Percentiles rank a stretch among this genome's conserved stretches.
These are phyloP conservation scores for Phyllosticta citriasiana DNA, from an alignment of 2,329 filamentous ascomycete genomes.

Conservation along the genomic window DNA sequence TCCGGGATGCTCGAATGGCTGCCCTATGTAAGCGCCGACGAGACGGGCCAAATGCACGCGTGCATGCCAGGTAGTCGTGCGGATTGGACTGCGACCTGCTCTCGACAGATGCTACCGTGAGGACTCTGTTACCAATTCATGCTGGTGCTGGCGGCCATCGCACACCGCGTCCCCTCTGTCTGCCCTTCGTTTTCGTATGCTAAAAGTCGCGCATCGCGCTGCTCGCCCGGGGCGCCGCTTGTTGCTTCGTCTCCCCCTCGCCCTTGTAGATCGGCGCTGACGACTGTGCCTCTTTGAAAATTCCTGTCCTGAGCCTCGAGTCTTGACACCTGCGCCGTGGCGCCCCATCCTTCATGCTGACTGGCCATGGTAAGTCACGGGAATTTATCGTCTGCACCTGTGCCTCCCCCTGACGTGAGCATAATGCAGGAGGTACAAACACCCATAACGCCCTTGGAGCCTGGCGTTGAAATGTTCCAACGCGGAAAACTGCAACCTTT, in stretches of 20 bases:
- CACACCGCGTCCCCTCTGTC: background rate
- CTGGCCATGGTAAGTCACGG: slow-evolving; percentile 20
- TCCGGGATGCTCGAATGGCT: slow-evolving; percentile 17
- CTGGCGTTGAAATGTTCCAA: slow-evolving; percentile 40
- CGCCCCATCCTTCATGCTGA: background rate
- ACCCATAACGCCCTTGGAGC: slow-evolving; percentile 34
- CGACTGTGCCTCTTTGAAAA: background rate
- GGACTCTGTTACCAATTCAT: background rate
- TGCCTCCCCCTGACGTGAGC: background rate
- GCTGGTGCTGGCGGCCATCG: background rate
- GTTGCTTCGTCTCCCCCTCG: background rate
- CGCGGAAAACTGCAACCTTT: slow-evolving; percentile 44
- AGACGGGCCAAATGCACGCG: slow-evolving; percentile 18
- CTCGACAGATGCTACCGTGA: background rate
- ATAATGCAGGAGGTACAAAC: slow-evolving; percentile 6
- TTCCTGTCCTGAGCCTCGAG: background rate
- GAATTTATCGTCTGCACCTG: background rate
- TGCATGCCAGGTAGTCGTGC: slow-evolving; percentile 11
- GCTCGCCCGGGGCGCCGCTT: slow-evolving; percentile 2
- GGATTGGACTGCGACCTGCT: slow-evolving; percentile 18
- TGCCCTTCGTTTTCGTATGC: slow-evolving; percentile 4
- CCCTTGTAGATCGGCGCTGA: slow-evolving; percentile 9
- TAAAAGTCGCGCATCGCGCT: slow-evolving; percentile 6
- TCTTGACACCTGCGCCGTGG: background rate
- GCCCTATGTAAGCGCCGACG: slow-evolving; percentile 25